Evolutionary conservation across 495 filamentous ascomycete species (phyloP), one percentile per base, ranked within the genome.

Genomic region (Apodospora peruviana): DNA sequence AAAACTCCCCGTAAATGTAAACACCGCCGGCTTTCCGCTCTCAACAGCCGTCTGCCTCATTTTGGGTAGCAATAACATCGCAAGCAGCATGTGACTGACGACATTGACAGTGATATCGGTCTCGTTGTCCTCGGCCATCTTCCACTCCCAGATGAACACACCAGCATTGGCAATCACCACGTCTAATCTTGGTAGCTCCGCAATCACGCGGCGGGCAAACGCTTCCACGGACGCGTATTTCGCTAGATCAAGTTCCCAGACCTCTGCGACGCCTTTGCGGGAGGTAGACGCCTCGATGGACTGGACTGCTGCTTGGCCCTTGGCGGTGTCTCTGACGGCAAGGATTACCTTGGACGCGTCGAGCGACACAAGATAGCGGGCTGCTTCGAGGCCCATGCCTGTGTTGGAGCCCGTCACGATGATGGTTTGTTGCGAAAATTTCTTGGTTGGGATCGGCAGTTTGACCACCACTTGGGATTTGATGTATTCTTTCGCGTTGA

Each of bases 321-420:
- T 66, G 1, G 55, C 51, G 2, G 53, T 7, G 47, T 58, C 64
- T 5, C 76, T 70, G 12, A 73, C 71, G 10, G 60, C 75, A 10
- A 79, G 56, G 43, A 79, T 75, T 2, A 80, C 60, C 22, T 67
- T 67, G 17, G 47, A 45, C 10, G 73, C 60, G 34, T 64, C 65
- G 39, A 76, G 66, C 3, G 56, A 56, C 19, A 63, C 65, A 35
- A 75, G 56, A 47, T 76, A 70, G 10, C 61, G 63, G 4, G 67
- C 69, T 5, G 69, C 67, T 57, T 79, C 77, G n/a, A 74, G 57
- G 17, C 79, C 79, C 1, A 82, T 55, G 20, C 79, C 79, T 1
- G 62, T 65, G 40, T 78, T 79, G 9, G 70, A 65, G 25, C 78
- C 77, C 0, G 77, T 82, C 21, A 83, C 64, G 29, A 83, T 69